Conservation (phyloP, 768 basidiomycete species). For the Gloeophyllum trabeum region DNA sequence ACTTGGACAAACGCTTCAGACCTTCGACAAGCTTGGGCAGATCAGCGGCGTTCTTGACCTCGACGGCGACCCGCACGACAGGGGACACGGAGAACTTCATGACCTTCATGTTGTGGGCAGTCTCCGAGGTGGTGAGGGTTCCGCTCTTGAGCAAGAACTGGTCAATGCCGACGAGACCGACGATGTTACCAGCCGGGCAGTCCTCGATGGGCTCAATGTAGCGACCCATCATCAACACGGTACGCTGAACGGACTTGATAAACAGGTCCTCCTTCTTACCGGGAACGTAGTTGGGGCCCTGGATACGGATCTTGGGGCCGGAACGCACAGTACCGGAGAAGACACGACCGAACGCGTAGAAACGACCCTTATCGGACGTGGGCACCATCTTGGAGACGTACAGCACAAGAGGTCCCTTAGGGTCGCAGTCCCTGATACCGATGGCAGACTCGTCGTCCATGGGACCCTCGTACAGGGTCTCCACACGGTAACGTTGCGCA, state of each 20-base stretch:
- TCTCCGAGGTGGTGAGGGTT: constrained; percentile 95
- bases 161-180: constrained; percentile 99
- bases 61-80: constrained; percentile 97
- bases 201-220: constrained; percentile 98
- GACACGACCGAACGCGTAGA: constrained; percentile 99
- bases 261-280: constrained; percentile 99
- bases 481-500: constrained; percentile 96
- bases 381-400: constrained; percentile 99
- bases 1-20: constrained; percentile 99
- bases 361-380: constrained; percentile 98
- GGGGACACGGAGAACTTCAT: constrained; percentile 99
- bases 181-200: constrained; percentile 97
- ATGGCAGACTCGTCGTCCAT: constrained; percentile 99
- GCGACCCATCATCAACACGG: constrained; percentile 99
- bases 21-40: constrained; percentile 99
- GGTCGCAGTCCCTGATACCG: constrained; percentile 96
- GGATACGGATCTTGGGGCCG: constrained; percentile 98
- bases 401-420: constrained; percentile 90
- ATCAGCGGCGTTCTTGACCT: constrained; percentile 99
- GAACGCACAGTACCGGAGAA: constrained; percentile 97
- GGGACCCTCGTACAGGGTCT: constrained; percentile 99
- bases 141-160: constrained; percentile 99
- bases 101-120: constrained; percentile 99
- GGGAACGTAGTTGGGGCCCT: constrained; percentile 97
- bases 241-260: constrained; percentile 96